Evolutionary conservation across 163 green algal species (phyloP).

Genomic region (Chlorella variabilis): DNA sequence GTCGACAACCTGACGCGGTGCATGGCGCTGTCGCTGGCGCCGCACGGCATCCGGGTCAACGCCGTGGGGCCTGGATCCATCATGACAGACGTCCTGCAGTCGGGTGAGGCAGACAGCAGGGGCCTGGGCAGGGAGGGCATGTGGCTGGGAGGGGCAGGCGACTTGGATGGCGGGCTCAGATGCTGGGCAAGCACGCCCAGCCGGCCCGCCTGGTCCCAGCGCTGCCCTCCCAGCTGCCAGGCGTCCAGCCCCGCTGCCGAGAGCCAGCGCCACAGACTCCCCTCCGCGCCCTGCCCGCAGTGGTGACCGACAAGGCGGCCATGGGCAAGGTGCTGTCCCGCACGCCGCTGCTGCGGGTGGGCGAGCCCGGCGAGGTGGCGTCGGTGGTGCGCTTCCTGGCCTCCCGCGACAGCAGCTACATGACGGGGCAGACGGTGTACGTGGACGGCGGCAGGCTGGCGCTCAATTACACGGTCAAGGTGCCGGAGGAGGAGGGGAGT

Average conservation of each 20-base stretch:
- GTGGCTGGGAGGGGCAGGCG: too few relatives aligned
- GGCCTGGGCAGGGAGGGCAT: too few relatives aligned
- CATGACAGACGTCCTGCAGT: constrained; percentile 78
- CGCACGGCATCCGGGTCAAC: constrained; percentile 89
- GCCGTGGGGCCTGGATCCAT: constrained; percentile 83
- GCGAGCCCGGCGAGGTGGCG: constrained; percentile 81
- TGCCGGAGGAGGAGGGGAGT: constrained; percentile 47
- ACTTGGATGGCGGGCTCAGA: too few relatives aligned
- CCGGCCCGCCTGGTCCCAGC: too few relatives aligned
- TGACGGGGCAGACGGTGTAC: constrained; percentile 84
- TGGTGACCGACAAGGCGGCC: constrained; percentile 71
- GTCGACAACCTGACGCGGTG: constrained; percentile 86
- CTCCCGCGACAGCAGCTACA: constrained; percentile 75
- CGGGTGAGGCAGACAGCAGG: constrained; percentile 32
- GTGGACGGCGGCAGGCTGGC: constrained; percentile 83
- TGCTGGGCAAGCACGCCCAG: too few relatives aligned
- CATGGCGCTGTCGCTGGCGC: constrained; percentile 86
- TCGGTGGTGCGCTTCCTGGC: constrained; percentile 49
- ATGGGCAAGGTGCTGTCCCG: constrained; percentile 70
- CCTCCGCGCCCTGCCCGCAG: constrained; percentile 40
- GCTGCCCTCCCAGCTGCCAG: neutral
- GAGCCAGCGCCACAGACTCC: too few relatives aligned
- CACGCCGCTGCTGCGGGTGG: constrained; percentile 82
- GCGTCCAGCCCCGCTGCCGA: too few relatives aligned
- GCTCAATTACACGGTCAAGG: constrained; percentile 86